Conservation (phyloP, 768 basidiomycete genomes). For the Boletales sp. region DNA sequence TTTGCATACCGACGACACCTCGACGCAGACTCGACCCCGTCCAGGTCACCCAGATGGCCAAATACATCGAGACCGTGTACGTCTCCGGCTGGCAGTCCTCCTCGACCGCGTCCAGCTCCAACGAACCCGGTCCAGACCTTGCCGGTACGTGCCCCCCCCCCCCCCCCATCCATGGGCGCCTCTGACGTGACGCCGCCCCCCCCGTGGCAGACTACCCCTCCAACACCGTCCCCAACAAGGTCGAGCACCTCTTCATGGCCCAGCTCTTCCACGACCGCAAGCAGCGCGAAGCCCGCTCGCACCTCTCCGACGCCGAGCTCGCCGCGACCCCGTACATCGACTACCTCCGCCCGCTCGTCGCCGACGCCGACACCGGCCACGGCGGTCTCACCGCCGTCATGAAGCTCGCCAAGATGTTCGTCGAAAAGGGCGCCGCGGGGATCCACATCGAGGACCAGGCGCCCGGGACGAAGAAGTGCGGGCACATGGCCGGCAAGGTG, state of each 20-base stretch:
- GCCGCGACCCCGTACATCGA: conserved; percentile 70
- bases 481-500: conserved; percentile 94
- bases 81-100: conserved; percentile 97
- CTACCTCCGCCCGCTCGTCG: conserved; percentile 91
- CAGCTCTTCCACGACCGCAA: conserved; percentile 99
- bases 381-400: conserved; percentile 97
- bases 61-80: conserved; percentile 97
- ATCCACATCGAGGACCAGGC: conserved; percentile 99
- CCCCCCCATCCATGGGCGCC: too few species aligned
- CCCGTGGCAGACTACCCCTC: conserved; percentile 80
- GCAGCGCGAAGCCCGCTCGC: conserved; percentile 78
- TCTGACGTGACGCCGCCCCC: too few species aligned
- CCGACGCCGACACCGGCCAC: conserved; percentile 98
- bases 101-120: conserved; percentile 87
- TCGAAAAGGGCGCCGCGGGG: conserved; percentile 96
- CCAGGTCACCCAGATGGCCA: conserved; percentile 98
- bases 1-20: too few species aligned
- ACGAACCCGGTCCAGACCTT: conserved; percentile 98
- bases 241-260: conserved; percentile 96
- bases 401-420: conserved; percentile 98
- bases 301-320: conserved; percentile 66
- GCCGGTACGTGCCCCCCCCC: conserved; percentile 61
- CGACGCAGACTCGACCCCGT: conserved; percentile 87
- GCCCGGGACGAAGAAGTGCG: conserved; percentile 94
- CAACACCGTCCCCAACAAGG: conserved; percentile 98